A percentile compares a stretch with the other conserved stretches of the same genome.
These are phyloP conservation scores for Dryadomyces sulphureus DNA, from an alignment of 2,329 filamentous ascomycete genomes.

Conservation along the genomic window DNA sequence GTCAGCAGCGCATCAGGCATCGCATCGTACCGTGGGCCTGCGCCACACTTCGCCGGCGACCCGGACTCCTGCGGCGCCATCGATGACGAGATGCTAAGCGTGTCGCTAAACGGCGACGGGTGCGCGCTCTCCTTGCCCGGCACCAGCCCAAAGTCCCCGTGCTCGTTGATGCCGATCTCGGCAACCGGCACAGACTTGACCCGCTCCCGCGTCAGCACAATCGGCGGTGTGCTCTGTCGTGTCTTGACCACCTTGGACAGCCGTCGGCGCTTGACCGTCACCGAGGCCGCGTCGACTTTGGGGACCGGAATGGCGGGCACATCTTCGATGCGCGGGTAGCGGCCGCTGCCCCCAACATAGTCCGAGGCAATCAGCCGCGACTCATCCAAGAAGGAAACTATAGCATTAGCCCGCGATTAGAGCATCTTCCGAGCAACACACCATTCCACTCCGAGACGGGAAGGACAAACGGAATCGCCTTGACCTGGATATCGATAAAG, in stretches of 20 bases:
- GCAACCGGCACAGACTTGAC: neutral
- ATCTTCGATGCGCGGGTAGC: slow-evolving; percentile 47
- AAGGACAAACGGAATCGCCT: slow-evolving; percentile 48
- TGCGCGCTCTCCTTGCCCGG: slow-evolving; percentile 14
- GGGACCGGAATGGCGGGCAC: slow-evolving; percentile 16
- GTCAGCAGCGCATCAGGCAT: slow-evolving; percentile 21
- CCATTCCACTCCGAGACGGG: slow-evolving; percentile 51
- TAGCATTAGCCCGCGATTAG: neutral
- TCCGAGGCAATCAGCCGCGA: slow-evolving; percentile 82
- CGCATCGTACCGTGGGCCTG: neutral
- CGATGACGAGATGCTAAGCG: slow-evolving; percentile 24
- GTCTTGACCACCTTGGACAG: neutral
- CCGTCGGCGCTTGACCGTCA: neutral
- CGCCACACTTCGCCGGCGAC: slow-evolving; percentile 13
- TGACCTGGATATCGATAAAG: slow-evolving; percentile 73
- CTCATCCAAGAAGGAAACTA: slow-evolving; percentile 73
- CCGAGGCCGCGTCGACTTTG: slow-evolving; percentile 5
- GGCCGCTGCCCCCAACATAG: slow-evolving; percentile 63
- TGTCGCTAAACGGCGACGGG: slow-evolving; percentile 21
- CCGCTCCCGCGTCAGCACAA: neutral
- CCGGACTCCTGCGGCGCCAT: slow-evolving; percentile 20
- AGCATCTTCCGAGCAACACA: slow-evolving; percentile 12
- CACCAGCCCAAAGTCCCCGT: slow-evolving; percentile 3
- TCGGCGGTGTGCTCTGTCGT: neutral
- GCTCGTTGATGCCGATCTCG: neutral